Base-by-base conservation (phyloP, 495 filamentous ascomycete species). In the Cercophora samala region DNA sequence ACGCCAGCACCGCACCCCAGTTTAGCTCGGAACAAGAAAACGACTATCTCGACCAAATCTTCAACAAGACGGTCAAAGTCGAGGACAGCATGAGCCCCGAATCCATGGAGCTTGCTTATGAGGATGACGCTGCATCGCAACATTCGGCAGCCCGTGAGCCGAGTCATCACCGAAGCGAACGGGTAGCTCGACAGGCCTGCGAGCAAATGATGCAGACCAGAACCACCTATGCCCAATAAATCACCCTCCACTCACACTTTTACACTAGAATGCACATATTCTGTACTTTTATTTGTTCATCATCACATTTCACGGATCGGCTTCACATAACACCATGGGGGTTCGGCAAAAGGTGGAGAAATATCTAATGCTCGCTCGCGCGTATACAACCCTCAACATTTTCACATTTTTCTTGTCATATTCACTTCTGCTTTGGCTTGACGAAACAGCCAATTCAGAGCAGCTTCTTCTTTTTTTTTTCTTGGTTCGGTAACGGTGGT, bases 181-280 rank as follows among this genome's bases (percentile, higher is more conserved):
- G 76, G 5, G 76, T 82, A 13, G 80, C 80, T 3, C 76, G 76
- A 19, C 78, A 80, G 32, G 78, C 79, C 0, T 81, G 79, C 66
- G 77, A 81, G 22, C 75, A 80, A 66, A 67, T 81, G 68, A 74
- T 81, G 58, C 71, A 68, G 60, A 67, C 68, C 23, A 69, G 70
- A 64, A 29, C 21, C 25, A 68, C 18, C 29, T 69, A 65, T 54
- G 62, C 52, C 42, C 66, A 66, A 64, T 70, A 51, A 68, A 25
- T 2, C 21, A 58, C 32, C 37, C 46, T 56, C 52, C 58, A 65
- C 61, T 58, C 26, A 2, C 61, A 46, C 42, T 25, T 62, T 65
- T 65, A n/a, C 60, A 42, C 51, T 22, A 23, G 42, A 55, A 64
- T 56, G 15, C 37, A 26, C 61, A 54, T 64, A 23, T 32, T 26